Evolutionary conservation across 805 yeast genomes (phyloP).

Genomic region (Alloascoidea hylecoeti): DNA sequence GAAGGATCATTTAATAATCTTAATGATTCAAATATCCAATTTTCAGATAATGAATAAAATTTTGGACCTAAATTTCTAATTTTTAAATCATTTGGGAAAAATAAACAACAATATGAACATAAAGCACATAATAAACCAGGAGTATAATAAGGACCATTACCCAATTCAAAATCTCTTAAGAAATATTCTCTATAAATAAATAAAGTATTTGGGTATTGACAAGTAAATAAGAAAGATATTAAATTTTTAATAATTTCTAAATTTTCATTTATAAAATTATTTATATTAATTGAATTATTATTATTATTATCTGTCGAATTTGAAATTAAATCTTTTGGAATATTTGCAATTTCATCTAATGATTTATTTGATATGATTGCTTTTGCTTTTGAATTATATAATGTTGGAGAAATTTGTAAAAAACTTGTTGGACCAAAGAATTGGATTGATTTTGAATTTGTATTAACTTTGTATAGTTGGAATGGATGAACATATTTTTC

Average conservation of each 20-base stretch:
- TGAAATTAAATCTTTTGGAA: not conserved
- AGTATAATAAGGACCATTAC: not conserved
- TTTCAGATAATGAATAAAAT: not conserved
- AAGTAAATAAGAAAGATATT: not conserved
- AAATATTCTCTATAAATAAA: not conserved
- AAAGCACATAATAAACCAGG: not conserved
- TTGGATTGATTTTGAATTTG: not conserved
- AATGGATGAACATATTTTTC: not conserved
- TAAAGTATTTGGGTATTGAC: not conserved
- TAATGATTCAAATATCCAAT: not conserved
- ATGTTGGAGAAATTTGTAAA: not conserved
- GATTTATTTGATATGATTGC: not conserved
- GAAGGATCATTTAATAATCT: not conserved
- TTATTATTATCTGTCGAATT: not conserved
- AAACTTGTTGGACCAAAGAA: constrained; percentile 1
- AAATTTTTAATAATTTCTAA: not conserved
- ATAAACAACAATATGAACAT: not conserved
- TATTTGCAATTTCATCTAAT: not conserved
- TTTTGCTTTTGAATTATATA: not conserved
- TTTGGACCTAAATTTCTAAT: not conserved
- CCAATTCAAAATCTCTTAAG: not conserved
- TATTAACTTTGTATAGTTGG: not conserved
- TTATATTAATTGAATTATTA: not conserved
- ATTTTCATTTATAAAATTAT: not conserved
- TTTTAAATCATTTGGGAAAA: not conserved